These are phyloP conservation scores for Oleoguttula mirabilis DNA, from an alignment of 495 filamentous ascomycete genomes.

Conservation along the genomic window DNA sequence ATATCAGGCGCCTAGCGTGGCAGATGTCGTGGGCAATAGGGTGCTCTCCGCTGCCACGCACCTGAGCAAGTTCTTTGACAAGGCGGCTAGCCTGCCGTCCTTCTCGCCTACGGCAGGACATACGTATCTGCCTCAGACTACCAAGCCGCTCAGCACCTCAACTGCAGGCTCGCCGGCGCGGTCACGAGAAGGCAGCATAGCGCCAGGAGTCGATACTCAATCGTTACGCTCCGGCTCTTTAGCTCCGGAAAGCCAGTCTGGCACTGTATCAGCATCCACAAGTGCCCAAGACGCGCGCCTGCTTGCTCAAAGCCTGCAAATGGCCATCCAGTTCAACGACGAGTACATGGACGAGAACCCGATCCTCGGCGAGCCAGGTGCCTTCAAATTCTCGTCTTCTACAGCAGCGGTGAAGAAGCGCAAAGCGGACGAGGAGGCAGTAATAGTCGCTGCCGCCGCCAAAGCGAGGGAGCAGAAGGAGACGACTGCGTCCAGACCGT, in stretches of 20 bases:
- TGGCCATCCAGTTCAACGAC: constrained; percentile 20
- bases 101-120: constrained; percentile 67
- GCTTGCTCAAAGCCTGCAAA: constrained; percentile 21
- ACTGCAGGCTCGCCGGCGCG: constrained; percentile 36
- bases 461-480: constrained; percentile 12
- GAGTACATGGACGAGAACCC: constrained; percentile 92
- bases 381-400: constrained; percentile 63
- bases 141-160: constrained; percentile 27
- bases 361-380: constrained; percentile 70
- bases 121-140: constrained; percentile 49
- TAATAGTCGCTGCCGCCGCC: constrained; percentile 7
- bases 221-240: constrained; percentile 15
- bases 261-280: not conserved
- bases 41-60: constrained; percentile 44
- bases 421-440: constrained; percentile 19
- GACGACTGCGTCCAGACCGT: constrained; percentile 1
- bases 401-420: constrained; percentile 33
- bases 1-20: constrained; percentile 77
- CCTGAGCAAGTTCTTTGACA: constrained; percentile 55
- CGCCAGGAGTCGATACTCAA: constrained; percentile 13
- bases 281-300: constrained; percentile 16
- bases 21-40: constrained; percentile 61
- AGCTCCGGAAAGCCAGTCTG: not conserved
- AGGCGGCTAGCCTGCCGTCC: constrained; percentile 48
- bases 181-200: constrained; percentile 13